phyloP scores from a whole-genome alignment of 495 filamentous ascomycete species.

The Aspergillus affinis region DNA sequence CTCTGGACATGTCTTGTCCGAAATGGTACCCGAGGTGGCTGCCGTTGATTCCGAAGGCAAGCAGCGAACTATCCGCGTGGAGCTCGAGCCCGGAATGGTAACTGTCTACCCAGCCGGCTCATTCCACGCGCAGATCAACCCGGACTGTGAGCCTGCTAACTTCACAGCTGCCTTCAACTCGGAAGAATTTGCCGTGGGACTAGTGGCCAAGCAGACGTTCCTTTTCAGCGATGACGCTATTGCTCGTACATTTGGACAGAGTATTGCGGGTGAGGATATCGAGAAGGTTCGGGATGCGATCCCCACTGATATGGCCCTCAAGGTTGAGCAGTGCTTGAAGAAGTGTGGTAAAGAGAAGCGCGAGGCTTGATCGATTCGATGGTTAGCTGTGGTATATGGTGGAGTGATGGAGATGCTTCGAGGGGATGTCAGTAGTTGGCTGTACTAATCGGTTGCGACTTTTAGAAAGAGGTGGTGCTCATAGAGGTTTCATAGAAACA shows the following conservation, averaged over 20 bases:
- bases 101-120: constrained; percentile 49
- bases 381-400: neutral
- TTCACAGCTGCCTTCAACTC: constrained; percentile 28
- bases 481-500: too few species aligned
- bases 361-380: constrained; percentile 8
- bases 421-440: too few species aligned
- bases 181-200: constrained; percentile 25
- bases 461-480: too few species aligned
- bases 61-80: constrained; percentile 28
- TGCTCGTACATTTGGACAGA: constrained; percentile 22
- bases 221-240: constrained; percentile 24
- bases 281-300: constrained; percentile 24
- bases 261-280: constrained; percentile 29
- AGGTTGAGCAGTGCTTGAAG: constrained; percentile 28
- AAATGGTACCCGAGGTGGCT: constrained; percentile 44
- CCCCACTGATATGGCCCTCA: constrained; percentile 17
- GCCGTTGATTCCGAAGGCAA: constrained; percentile 20
- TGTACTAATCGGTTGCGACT: too few species aligned
- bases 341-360: constrained; percentile 27
- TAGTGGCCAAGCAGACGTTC: constrained; percentile 23
- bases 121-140: constrained; percentile 52
- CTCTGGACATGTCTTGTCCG: constrained; percentile 37
- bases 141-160: constrained; percentile 34
- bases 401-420: too few species aligned
- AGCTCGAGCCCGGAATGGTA: constrained; percentile 40